Percentiles rank a stretch among this genome's conserved stretches.
Evolutionary conservation across 228 moss, liverwort and hornwort species (phyloP).

Genomic region (Sphagnum magellanicum): DNA sequence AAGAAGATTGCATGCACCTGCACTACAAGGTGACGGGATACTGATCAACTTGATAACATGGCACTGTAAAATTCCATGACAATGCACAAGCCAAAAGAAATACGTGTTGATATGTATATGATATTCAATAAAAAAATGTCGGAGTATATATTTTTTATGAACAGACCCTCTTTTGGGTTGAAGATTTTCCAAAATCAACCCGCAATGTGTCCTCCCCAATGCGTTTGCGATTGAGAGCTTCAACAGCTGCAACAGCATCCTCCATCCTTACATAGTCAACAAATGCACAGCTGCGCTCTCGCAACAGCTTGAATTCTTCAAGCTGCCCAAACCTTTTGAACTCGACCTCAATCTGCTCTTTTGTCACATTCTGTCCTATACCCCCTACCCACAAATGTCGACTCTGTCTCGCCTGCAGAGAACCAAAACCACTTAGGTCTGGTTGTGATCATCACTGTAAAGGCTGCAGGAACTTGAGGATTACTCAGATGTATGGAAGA

Average conservation of each 20-base stretch:
- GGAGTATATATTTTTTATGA: background rate
- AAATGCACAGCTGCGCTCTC: conserved; percentile 91
- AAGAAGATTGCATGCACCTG: too few relatives aligned
- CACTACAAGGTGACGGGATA: too few relatives aligned
- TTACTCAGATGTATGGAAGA: background rate
- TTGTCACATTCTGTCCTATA: conserved; percentile 58
- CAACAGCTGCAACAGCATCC: conserved; percentile 83
- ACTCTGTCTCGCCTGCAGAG: conserved; percentile 72
- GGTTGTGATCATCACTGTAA: too few relatives aligned
- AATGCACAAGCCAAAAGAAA: too few relatives aligned
- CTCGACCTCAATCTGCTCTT: conserved; percentile 79
- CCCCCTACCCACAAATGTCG: conserved; percentile 99
- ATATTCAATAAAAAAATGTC: too few relatives aligned
- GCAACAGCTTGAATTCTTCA: conserved; percentile 81
- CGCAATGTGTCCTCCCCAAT: conserved; percentile 89
- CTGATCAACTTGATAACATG: too few relatives aligned
- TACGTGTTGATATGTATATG: too few relatives aligned
- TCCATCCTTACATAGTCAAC: conserved; percentile 78
- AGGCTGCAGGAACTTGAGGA: background rate
- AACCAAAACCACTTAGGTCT: too few relatives aligned
- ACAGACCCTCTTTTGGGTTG: conserved; percentile 71
- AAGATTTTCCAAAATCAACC: conserved; percentile 90
- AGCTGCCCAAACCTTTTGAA: conserved; percentile 68
- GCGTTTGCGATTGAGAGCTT: conserved; percentile 69
- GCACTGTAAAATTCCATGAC: too few relatives aligned